Evolutionary conservation across 2,329 filamentous ascomycete species (phyloP), one percentile per base, ranked within the genome.

Genomic region (Teratosphaeria gauchensis): DNA sequence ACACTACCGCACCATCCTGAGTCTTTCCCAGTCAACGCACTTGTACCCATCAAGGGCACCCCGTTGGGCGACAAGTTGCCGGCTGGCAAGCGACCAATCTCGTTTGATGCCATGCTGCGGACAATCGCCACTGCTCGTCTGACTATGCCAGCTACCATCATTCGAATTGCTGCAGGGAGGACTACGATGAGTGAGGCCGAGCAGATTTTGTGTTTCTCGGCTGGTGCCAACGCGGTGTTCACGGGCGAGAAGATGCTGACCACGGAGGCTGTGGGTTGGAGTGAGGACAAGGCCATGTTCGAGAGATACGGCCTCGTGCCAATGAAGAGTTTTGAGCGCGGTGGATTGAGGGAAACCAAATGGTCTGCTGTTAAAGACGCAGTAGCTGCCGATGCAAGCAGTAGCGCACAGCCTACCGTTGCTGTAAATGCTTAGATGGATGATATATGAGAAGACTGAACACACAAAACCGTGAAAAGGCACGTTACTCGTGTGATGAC

Each of bases 161-260:
- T 96, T 63, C 85, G 91, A 51, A 84, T 95, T 54, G 91, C 91
- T 0, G 91, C 91, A 0, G 91, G 91, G 2, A 80, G 91, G 53
- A 91, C 89, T 71, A 89, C 86, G 12, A 87, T 96, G 82, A 82
- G 83, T 3, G 91, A 96, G 76, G 90, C 94, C 75, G 87, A 95
- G 77, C 91, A 96, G 76, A 86, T 90, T 14, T 72, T 92, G 64
- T 95, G 90, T 74, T 96, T 95, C 76, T 86, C 89, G 82, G 90
- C 90, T 0, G 91, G 91, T 14, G 91, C 91, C 0, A 96, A 96
- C 68, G 91, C 91, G n/a, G 87, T 96, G 35, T 96, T 96, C 71
- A 96, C 91, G 0, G 91, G 91, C 8, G 91, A 96, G 77, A 95
- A 92, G 80, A 95, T 96, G 91, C 73, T 95, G 75, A 96, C 91